Conservation (phyloP, 805 yeast species). For the Kregervanrija pseudodelftensis region DNA sequence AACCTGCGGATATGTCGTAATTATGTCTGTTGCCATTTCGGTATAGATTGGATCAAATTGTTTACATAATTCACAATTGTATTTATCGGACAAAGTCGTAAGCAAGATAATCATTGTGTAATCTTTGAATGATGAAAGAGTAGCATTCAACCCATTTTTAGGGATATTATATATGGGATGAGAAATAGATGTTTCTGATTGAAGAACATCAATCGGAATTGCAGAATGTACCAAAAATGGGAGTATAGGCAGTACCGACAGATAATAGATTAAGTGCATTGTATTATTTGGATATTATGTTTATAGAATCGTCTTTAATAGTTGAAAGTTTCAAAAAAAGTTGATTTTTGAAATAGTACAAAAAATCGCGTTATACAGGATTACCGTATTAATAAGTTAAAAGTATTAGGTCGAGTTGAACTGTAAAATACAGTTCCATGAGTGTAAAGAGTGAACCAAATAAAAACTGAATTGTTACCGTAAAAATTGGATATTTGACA, state of each 20-base stretch:
- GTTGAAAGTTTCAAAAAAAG: too few species aligned
- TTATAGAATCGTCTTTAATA: too few species aligned
- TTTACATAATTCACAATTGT: conserved; percentile 42
- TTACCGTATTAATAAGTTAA: too few species aligned
- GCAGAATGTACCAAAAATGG: background rate
- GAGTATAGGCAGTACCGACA: background rate
- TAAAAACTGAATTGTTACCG: background rate
- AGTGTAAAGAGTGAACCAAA: too few species aligned
- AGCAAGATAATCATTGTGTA: conserved; percentile 45
- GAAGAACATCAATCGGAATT: conserved; percentile 2
- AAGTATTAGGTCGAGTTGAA: too few species aligned
- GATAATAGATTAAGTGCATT: too few species aligned
- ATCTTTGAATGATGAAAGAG: conserved; percentile 43
- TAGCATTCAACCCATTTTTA: conserved; percentile 31
- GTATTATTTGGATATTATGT: too few species aligned
- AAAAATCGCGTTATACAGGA: too few species aligned
- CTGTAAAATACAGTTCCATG: too few species aligned
- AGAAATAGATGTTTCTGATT: background rate
- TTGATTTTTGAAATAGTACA: too few species aligned
- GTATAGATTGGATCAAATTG: conserved; percentile 35
- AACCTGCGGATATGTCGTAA: conserved; percentile 34
- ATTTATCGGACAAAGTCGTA: conserved; percentile 39
- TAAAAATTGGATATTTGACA: conserved; percentile 9
- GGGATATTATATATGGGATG: conserved; percentile 22
- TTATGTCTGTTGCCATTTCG: conserved; percentile 37